Evolutionary conservation across 805 yeast genomes (phyloP).

Genomic region (Priceomyces medius): DNA sequence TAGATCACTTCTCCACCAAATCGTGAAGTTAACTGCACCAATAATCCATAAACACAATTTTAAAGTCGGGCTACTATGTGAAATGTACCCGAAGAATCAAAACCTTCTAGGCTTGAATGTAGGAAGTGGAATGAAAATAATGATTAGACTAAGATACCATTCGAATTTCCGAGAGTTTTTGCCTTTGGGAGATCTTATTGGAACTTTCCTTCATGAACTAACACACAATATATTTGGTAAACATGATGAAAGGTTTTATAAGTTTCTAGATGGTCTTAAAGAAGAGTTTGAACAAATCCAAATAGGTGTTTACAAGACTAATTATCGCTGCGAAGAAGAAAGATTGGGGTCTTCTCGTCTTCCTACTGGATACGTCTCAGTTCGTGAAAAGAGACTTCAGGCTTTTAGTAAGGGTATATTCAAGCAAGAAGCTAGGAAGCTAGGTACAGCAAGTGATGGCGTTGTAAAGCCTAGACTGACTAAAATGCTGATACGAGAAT

Average conservation of each 20-base stretch:
- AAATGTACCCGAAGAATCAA: slow-evolving; percentile 73
- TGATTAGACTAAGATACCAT: slow-evolving; percentile 66
- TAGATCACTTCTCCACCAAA: slow-evolving; percentile 56
- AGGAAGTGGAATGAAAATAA: slow-evolving; percentile 70
- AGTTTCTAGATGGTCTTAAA: slow-evolving; percentile 59
- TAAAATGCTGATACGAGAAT: slow-evolving; percentile 32
- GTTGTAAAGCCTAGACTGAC: slow-evolving; percentile 5
- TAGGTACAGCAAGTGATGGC: slow-evolving; percentile 16
- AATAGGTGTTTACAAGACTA: slow-evolving; percentile 38
- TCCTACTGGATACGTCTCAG: slow-evolving; percentile 14
- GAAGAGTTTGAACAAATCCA: slow-evolving; percentile 47
- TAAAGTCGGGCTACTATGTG: slow-evolving; percentile 67
- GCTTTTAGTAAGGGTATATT: slow-evolving; percentile 41
- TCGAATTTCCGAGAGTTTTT: slow-evolving; percentile 53
- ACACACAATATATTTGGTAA: slow-evolving; percentile 80
- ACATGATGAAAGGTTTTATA: slow-evolving; percentile 72
- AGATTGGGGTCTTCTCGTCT: slow-evolving; percentile 39
- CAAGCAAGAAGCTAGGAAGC: slow-evolving; percentile 38
- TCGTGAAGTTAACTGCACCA: slow-evolving; percentile 74
- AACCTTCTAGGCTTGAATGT: slow-evolving; percentile 78
- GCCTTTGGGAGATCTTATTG: slow-evolving; percentile 65
- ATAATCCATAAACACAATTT: slow-evolving; percentile 67
- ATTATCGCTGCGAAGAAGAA: slow-evolving; percentile 50
- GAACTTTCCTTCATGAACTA: slow-evolving; percentile 86
- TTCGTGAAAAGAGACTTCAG: slow-evolving; percentile 40